Evolutionary conservation across 768 basidiomycete species (phyloP), one percentile per base, ranked within the genome.

Genomic region (Mrakia frigida): DNA sequence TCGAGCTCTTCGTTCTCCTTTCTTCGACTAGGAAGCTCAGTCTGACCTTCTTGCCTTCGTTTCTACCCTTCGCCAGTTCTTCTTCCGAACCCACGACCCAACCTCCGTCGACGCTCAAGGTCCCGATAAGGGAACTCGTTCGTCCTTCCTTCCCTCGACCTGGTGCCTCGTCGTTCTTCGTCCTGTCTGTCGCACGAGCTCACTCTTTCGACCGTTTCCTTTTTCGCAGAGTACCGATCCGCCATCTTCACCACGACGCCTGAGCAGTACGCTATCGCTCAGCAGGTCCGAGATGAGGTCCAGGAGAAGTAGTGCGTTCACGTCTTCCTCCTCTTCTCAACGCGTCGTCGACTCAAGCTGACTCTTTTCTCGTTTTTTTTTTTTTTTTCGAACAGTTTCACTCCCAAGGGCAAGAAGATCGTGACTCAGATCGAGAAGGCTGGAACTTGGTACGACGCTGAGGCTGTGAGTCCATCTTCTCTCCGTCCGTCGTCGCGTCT

Each of bases 1-100:
- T 59, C 3, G 10, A 13, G 33, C 11, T n/a, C 70, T 52, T 39
- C 53, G 10, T 33, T 6, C 23, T 21, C 13, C 16, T 46, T 25
- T 28, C 46, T 35, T 31, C 13, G 23, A 6, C 4, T 52, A 9
- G 18, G 11, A 18, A 50, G 13, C 16, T 41, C 18, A 46, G 67
- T 0, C 59, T 72, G 69, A 41, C 46, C 43, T 59, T 78, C 35
- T 31, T 35, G 21, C 46, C 3, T 21, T 16, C 2, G 35, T 53
- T 3, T 43, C 18, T 59, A 39, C 72, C 37, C 31, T 21, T 46
- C 18, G 82, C 90, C 93, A 96, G 83, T 95, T 94, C 86, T 96
- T 96, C 84, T 96, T 94, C 83, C 88, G 96, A 65, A 93, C 92
- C 0, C 95, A 98, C 80, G 94, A 97, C 79, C 93, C 95, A 3